phyloP scores from a whole-genome alignment of 192 early-diverging fungal species.

The Backusella tarrabulga region DNA sequence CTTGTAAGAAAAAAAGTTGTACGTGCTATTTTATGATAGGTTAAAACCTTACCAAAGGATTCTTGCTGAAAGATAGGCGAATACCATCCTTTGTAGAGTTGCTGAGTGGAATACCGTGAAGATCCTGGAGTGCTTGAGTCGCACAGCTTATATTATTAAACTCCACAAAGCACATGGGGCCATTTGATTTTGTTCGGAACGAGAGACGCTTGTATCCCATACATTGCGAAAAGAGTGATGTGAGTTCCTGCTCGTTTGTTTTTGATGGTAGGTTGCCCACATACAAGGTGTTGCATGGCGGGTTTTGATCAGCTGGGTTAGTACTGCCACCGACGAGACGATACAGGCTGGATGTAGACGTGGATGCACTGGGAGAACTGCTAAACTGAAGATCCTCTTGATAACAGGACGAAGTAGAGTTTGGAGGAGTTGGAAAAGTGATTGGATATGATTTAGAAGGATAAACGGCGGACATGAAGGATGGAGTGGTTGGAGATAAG shows the following conservation, averaged over 20 bases:
- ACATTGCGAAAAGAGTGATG: slow-evolving; percentile 71
- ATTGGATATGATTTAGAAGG: slow-evolving; percentile 1
- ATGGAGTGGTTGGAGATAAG: background rate
- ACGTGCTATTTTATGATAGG: background rate
- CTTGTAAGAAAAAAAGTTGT: background rate
- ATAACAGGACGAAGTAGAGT: background rate
- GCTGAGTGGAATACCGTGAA: slow-evolving; percentile 79
- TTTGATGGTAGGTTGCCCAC: slow-evolving; percentile 93
- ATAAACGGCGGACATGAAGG: background rate
- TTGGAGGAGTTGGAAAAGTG: background rate
- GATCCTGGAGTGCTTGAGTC: slow-evolving; percentile 82
- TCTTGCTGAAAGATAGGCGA: slow-evolving; percentile 92
- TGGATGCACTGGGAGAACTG: background rate
- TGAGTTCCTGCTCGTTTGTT: slow-evolving; percentile 85
- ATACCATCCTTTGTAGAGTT: slow-evolving; percentile 93
- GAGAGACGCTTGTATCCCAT: slow-evolving; percentile 88
- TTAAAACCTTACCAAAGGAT: slow-evolving; percentile 62
- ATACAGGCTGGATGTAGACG: background rate
- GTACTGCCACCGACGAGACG: background rate
- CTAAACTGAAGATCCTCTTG: background rate
- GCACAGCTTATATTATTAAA: slow-evolving; percentile 94
- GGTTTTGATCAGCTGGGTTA: slow-evolving; percentile 88
- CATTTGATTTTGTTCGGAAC: slow-evolving; percentile 84
- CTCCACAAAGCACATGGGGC: slow-evolving; percentile 99
- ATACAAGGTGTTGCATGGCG: slow-evolving; percentile 97